Percentiles rank a stretch among this genome's conserved stretches.
Conservation (phyloP, 2,329 filamentous ascomycete species). For the Colletotrichum sojae region DNA sequence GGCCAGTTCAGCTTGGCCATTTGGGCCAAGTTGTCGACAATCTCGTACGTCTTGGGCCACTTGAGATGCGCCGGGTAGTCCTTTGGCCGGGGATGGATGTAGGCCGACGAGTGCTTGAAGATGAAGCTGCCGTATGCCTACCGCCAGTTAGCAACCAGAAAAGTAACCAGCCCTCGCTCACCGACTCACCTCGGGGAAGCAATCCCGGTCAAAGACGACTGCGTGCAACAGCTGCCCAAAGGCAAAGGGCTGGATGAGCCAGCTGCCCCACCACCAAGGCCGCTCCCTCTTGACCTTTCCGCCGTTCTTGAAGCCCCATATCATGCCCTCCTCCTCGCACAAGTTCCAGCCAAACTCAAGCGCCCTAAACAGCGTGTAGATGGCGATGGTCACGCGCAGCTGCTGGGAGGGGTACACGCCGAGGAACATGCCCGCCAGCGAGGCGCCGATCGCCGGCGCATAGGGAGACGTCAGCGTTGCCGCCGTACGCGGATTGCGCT, state of each 20-base stretch:
- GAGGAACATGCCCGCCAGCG: slow-evolving; percentile 86
- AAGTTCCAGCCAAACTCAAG: slow-evolving; percentile 91
- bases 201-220: slow-evolving; percentile 82
- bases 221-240: slow-evolving; percentile 84
- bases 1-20: slow-evolving; percentile 90
- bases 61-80: slow-evolving; percentile 75
- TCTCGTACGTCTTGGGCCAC: slow-evolving; percentile 83
- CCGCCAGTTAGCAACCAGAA: slow-evolving; percentile 3
- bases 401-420: slow-evolving; percentile 78
- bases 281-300: slow-evolving; percentile 70
- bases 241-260: slow-evolving; percentile 83
- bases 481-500: slow-evolving; percentile 84
- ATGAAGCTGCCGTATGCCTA: slow-evolving; percentile 61
- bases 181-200: slow-evolving; percentile 72
- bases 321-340: slow-evolving; percentile 79
- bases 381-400: slow-evolving; percentile 83
- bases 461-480: slow-evolving; percentile 84
- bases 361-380: slow-evolving; percentile 85
- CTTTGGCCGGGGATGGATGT: slow-evolving; percentile 80
- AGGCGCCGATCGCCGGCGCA: slow-evolving; percentile 91
- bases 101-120: slow-evolving; percentile 82
- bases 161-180: background rate
- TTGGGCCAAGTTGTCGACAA: slow-evolving; percentile 84
- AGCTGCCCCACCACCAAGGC: slow-evolving; percentile 89
- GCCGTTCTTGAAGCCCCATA: slow-evolving; percentile 72